Evolutionary conservation across 768 basidiomycete genomes (phyloP).

Genomic region (Udeniomyces megalosporus): DNA sequence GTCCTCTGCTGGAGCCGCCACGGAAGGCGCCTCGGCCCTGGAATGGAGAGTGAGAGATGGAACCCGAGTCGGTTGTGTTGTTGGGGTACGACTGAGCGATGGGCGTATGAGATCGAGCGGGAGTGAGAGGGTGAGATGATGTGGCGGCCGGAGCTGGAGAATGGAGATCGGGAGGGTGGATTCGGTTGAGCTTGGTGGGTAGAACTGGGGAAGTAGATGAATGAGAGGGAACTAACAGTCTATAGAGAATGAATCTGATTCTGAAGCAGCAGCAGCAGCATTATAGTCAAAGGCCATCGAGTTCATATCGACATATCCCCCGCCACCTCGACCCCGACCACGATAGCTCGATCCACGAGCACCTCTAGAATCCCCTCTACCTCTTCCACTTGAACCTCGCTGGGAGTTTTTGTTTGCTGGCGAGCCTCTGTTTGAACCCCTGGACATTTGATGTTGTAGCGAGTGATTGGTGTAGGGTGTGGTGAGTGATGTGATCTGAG

Average conservation of each 20-base stretch:
- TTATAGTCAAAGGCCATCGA: constrained; percentile 4
- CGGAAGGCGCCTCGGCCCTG: not conserved
- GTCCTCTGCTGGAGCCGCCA: constrained; percentile 1
- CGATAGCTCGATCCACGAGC: not conserved
- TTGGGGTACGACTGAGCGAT: not conserved
- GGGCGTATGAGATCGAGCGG: not conserved
- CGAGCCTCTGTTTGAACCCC: not conserved
- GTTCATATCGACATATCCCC: not conserved
- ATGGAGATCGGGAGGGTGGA: too few relatives aligned
- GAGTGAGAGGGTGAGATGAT: not conserved
- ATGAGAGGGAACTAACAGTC: not conserved
- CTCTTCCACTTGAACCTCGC: not conserved
- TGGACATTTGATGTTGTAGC: not conserved
- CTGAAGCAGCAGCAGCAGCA: not conserved
- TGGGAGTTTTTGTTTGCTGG: not conserved
- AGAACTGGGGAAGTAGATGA: too few relatives aligned
- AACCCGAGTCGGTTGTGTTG: not conserved
- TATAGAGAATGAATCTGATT: not conserved
- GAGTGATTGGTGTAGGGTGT: not conserved
- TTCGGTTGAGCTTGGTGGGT: not conserved
- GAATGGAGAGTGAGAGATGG: not conserved
- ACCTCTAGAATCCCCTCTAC: not conserved
- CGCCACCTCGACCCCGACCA: constrained; percentile 12
- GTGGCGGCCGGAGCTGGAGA: not conserved
- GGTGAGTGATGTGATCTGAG: too few relatives aligned